Evolutionary conservation across 1,284 basidiomycete genomes (phyloP).

Genomic region (Polyporus tsugae): DNA sequence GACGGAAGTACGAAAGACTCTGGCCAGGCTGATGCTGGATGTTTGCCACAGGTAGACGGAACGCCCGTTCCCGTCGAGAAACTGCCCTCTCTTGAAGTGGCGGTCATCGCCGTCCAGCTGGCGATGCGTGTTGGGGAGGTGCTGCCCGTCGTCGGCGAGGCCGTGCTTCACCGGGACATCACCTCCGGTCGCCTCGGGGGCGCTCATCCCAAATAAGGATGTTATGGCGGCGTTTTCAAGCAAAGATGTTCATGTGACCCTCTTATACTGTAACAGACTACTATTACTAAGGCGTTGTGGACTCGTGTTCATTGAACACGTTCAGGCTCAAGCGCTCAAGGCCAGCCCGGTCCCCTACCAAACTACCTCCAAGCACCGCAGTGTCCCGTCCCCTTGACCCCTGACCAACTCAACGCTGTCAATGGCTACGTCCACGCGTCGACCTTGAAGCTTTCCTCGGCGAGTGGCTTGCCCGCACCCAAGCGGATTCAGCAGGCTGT

Average conservation of each 20-base stretch:
- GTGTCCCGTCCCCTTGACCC: slow-evolving; percentile 82
- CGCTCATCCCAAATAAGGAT: neutral
- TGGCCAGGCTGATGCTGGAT: neutral
- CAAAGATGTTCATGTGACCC: no score
- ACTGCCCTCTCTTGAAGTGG: slow-evolving; percentile 13
- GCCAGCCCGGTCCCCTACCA: slow-evolving; percentile 38
- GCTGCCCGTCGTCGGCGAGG: slow-evolving; percentile 20
- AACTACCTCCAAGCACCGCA: slow-evolving; percentile 48
- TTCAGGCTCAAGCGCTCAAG: slow-evolving; percentile 39
- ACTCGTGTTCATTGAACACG: slow-evolving; percentile 14
- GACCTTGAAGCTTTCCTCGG: slow-evolving; percentile 88
- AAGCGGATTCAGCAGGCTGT: slow-evolving; percentile 83
- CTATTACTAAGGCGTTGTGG: no score
- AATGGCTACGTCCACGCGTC: slow-evolving; percentile 92
- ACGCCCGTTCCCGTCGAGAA: slow-evolving; percentile 10
- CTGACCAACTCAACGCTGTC: slow-evolving; percentile 85
- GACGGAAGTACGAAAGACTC: neutral
- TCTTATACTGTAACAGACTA: no score
- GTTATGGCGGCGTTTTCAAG: neutral
- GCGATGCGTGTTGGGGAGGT: slow-evolving; percentile 20
- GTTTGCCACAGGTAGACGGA: neutral
- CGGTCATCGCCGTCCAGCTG: slow-evolving; percentile 16
- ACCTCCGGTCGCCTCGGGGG: slow-evolving; percentile 29
- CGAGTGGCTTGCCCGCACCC: slow-evolving; percentile 83
- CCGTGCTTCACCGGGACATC: slow-evolving; percentile 25